Conservation (phyloP, 1,284 basidiomycete species). For the Austroboletus olivaceoglutinosus region DNA sequence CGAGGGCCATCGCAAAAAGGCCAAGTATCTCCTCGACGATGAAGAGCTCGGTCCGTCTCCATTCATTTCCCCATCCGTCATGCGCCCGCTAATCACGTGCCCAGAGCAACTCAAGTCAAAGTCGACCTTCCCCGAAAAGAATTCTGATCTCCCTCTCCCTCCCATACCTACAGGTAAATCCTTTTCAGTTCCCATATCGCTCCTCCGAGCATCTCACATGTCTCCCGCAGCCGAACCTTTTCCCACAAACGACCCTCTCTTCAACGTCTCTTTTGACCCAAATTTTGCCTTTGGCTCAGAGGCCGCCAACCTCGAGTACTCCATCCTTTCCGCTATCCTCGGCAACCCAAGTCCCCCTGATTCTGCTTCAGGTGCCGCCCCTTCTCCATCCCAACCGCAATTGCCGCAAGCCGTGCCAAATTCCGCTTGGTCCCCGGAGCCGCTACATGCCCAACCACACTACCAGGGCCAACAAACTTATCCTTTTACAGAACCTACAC, state of each 20-base stretch:
- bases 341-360: constrained; percentile 71
- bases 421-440: constrained; percentile 47
- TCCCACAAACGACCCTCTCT: constrained; percentile 57
- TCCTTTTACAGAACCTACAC: constrained; percentile 33
- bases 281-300: constrained; percentile 77
- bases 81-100: constrained; percentile 39
- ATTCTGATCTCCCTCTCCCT: constrained; percentile 25
- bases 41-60: constrained; percentile 76
- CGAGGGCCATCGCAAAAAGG: constrained; percentile 96
- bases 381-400: constrained; percentile 42
- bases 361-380: constrained; percentile 42
- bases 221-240: constrained; percentile 45
- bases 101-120: constrained; percentile 61
- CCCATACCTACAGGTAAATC: constrained; percentile 33
- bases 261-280: constrained; percentile 60
- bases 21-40: constrained; percentile 93
- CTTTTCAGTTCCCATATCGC: not conserved
- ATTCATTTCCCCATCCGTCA: constrained; percentile 20
- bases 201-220: constrained; percentile 1
- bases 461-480: constrained; percentile 28
- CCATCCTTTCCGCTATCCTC: constrained; percentile 87
- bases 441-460: constrained; percentile 31
- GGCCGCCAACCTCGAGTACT: constrained; percentile 88
- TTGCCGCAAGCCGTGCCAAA: constrained; percentile 36
- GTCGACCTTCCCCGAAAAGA: constrained; percentile 17